phyloP scores from a whole-genome alignment of 2,329 filamentous ascomycete species.

The Aspergillus thermomutatus region DNA sequence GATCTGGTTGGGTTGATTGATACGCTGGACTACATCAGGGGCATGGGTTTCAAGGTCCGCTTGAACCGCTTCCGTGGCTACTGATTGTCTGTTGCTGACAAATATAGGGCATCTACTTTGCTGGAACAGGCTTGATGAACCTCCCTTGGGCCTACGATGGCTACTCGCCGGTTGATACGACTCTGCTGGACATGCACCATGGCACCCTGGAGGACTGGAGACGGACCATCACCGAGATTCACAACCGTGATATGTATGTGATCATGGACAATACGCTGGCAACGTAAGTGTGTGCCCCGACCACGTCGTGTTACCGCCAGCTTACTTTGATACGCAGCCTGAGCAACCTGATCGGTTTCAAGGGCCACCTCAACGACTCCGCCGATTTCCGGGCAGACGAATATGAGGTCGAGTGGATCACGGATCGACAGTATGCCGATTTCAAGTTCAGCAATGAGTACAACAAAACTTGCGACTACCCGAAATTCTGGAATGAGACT shows the following conservation, averaged over 20 bases:
- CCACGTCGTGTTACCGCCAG: too few species aligned
- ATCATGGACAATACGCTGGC: slow-evolving; percentile 63
- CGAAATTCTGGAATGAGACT: slow-evolving; percentile 59
- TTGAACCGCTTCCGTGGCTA: not conserved
- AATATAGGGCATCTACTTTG: slow-evolving; percentile 55
- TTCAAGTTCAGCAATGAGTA: slow-evolving; percentile 54
- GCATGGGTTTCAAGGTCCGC: slow-evolving; percentile 58
- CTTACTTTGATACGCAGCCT: slow-evolving; percentile 24
- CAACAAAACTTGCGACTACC: slow-evolving; percentile 54
- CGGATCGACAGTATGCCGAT: slow-evolving; percentile 53
- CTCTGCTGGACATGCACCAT: slow-evolving; percentile 60
- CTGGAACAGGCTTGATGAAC: slow-evolving; percentile 61
- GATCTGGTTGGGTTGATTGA: slow-evolving; percentile 56
- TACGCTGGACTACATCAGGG: slow-evolving; percentile 61
- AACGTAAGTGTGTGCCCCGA: slow-evolving; percentile 45
- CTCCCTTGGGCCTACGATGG: slow-evolving; percentile 60
- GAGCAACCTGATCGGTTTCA: slow-evolving; percentile 60
- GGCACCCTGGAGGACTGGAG: slow-evolving; percentile 59
- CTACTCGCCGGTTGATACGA: slow-evolving; percentile 59
- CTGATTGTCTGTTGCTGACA: slow-evolving; percentile 1
- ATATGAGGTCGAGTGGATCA: slow-evolving; percentile 57
- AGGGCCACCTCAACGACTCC: slow-evolving; percentile 56
- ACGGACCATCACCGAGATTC: slow-evolving; percentile 55
- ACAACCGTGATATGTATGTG: slow-evolving; percentile 60
- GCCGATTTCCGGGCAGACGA: slow-evolving; percentile 54